These are phyloP conservation scores for Sporothrix brunneoviolacea DNA, from an alignment of 2,329 filamentous ascomycete species.

Conservation along the genomic window DNA sequence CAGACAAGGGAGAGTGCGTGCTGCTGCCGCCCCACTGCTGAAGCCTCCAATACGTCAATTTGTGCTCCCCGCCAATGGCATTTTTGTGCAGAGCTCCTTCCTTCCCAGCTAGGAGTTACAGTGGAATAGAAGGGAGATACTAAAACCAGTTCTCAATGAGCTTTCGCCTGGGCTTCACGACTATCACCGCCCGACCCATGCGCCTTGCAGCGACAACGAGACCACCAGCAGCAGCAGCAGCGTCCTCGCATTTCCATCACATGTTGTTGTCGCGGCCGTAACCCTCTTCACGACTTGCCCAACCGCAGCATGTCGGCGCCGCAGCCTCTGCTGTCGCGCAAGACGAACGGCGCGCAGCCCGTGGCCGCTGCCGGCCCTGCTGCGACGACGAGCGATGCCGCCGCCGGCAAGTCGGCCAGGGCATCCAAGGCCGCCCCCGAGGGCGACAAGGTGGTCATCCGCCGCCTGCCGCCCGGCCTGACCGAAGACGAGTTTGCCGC, in stretches of 20 bases:
- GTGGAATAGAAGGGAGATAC: no score
- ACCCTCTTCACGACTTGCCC: no score
- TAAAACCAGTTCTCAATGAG: no score
- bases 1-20: not conserved
- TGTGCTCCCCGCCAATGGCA: not conserved
- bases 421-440: constrained; percentile 35
- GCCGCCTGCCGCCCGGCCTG: constrained; percentile 79
- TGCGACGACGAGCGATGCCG: constrained; percentile 30
- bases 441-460: constrained; percentile 77
- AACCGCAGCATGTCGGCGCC: constrained; percentile 20
- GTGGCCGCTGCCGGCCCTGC: constrained; percentile 29
- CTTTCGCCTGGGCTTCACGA: no score
- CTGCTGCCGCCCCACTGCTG: no score
- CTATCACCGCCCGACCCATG: no score
- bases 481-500: constrained; percentile 70
- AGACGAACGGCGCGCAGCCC: constrained; percentile 47
- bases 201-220: no score
- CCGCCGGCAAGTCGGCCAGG: not conserved
- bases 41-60: constrained; percentile 7
- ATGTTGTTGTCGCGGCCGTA: no score
- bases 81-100: constrained; percentile 1
- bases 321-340: constrained; percentile 27
- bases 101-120: no score
- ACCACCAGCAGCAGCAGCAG: no score
- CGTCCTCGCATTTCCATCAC: no score